These are phyloP conservation scores for Vigna unguiculata DNA, from an alignment of 306 rosid genomes.

Conservation along the genomic window DNA sequence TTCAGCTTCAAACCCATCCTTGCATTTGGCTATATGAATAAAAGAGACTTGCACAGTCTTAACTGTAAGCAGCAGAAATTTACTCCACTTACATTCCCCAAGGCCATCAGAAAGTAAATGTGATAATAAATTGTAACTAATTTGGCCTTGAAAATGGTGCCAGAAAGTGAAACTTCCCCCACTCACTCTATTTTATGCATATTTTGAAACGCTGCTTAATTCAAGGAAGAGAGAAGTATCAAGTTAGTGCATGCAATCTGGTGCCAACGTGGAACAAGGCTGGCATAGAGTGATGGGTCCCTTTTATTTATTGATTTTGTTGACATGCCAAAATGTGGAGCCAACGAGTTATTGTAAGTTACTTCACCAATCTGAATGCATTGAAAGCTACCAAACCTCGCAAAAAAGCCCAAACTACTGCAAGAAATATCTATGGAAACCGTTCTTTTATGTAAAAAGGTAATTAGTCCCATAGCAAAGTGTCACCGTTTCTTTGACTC, in stretches of 20 bases:
- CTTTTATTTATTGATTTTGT: constrained; percentile 18
- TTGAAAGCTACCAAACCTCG: constrained; percentile 25
- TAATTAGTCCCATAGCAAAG: background rate
- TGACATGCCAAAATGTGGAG: constrained; percentile 19
- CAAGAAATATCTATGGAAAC: constrained; percentile 35
- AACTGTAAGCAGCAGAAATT: background rate
- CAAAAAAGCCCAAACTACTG: constrained; percentile 43
- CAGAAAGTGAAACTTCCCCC: constrained; percentile 26
- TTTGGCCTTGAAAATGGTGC: background rate
- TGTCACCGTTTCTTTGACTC: constrained; percentile 11
- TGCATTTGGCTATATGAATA: constrained; percentile 1
- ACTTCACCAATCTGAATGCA: constrained; percentile 23
- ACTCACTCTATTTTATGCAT: background rate
- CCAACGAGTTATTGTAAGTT: constrained; percentile 17
- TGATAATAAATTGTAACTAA: background rate
- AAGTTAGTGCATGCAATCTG: constrained; percentile 29
- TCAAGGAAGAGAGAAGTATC: constrained; percentile 26
- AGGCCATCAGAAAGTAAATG: constrained; percentile 1
- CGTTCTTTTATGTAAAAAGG: background rate
- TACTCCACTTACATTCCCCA: constrained; percentile 28
- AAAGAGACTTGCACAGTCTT: constrained; percentile 26
- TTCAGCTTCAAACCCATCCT: background rate
- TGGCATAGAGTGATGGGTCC: constrained; percentile 36
- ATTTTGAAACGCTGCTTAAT: constrained; percentile 7
- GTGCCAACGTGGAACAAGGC: constrained; percentile 32